A percentile compares a stretch with the other conserved stretches of the same genome.
phyloP scores from a whole-genome alignment of 805 yeast genomes.

The Jamesozyma jinghongensis region DNA sequence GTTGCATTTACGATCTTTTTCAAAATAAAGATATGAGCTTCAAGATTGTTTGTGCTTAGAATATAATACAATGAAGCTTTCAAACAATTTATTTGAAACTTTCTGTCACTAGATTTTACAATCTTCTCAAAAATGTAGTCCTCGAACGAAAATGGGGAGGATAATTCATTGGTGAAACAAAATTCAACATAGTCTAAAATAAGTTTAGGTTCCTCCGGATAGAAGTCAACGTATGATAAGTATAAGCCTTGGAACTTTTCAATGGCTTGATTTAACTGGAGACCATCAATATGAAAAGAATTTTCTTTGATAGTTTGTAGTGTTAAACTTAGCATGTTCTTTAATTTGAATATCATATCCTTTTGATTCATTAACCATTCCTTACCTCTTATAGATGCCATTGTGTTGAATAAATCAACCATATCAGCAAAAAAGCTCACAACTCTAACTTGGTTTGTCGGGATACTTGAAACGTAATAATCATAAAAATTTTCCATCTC shows the following conservation, averaged over 20 bases:
- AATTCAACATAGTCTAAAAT: slow-evolving; percentile 38
- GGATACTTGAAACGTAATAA: slow-evolving; percentile 39
- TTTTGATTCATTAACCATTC: slow-evolving; percentile 53
- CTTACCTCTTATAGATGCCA: slow-evolving; percentile 38
- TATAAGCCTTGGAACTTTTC: slow-evolving; percentile 48
- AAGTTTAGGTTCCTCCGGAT: slow-evolving; percentile 29
- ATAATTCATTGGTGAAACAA: slow-evolving; percentile 13
- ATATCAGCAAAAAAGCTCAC: slow-evolving; percentile 53
- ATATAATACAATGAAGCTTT: slow-evolving; percentile 42
- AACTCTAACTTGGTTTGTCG: slow-evolving; percentile 27
- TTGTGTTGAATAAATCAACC: slow-evolving; percentile 52
- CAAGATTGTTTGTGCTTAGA: slow-evolving; percentile 37
- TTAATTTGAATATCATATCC: slow-evolving; percentile 20
- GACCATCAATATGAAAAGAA: slow-evolving; percentile 35
- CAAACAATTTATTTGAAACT: slow-evolving; percentile 43
- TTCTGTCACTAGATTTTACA: slow-evolving; percentile 41
- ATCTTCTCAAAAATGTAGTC: slow-evolving; percentile 49
- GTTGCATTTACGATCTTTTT: slow-evolving; percentile 58
- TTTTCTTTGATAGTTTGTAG: slow-evolving; percentile 20
- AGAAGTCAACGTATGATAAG: slow-evolving; percentile 30
- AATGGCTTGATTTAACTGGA: slow-evolving; percentile 64
- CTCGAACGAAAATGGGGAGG: slow-evolving; percentile 36
- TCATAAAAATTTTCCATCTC: slow-evolving; percentile 43
- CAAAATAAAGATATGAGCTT: slow-evolving; percentile 53
- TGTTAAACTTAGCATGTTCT: slow-evolving; percentile 22